These are phyloP conservation scores for Emmonsiellopsis sp. DNA, from an alignment of 2,329 filamentous ascomycete species.

Conservation along the genomic window DNA sequence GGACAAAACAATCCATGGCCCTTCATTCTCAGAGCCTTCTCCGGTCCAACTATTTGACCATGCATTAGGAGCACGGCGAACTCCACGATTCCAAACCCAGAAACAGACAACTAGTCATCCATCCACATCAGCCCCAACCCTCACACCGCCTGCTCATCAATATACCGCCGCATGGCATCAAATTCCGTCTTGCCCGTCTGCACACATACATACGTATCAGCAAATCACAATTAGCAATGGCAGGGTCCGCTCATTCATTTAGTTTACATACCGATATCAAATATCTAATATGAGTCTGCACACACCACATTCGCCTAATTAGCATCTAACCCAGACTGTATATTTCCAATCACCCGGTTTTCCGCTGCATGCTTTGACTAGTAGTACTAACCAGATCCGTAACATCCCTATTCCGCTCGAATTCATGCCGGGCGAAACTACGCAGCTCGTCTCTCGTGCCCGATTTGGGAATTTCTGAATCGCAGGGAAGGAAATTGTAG, in stretches of 20 bases:
- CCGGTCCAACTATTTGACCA: too few species aligned
- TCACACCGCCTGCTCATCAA: constrained; percentile 32
- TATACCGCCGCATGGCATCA: constrained; percentile 38
- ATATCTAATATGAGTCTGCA: constrained; percentile 34
- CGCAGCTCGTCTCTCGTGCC: constrained; percentile 32
- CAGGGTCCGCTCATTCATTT: neutral
- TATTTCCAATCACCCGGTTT: too few species aligned
- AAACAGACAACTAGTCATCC: neutral
- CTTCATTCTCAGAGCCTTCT: too few species aligned
- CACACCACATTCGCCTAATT: neutral
- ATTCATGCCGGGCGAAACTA: constrained; percentile 36
- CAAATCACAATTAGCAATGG: neutral
- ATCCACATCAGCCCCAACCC: too few species aligned
- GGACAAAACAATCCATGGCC: too few species aligned
- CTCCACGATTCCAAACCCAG: neutral
- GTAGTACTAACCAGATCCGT: constrained; percentile 34
- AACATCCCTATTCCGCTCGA: constrained; percentile 35
- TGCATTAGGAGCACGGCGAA: too few species aligned
- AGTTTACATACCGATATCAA: constrained; percentile 27
- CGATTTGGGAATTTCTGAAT: constrained; percentile 30
- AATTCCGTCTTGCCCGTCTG: constrained; percentile 40
- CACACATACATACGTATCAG: neutral
- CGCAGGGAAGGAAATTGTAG: neutral
- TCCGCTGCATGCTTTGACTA: neutral
- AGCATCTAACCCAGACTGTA: too few species aligned